A percentile compares a stretch with the other conserved stretches of the same genome.
phyloP scores from a whole-genome alignment of 257 asterid species.

The Solanum chiquidenum region DNA sequence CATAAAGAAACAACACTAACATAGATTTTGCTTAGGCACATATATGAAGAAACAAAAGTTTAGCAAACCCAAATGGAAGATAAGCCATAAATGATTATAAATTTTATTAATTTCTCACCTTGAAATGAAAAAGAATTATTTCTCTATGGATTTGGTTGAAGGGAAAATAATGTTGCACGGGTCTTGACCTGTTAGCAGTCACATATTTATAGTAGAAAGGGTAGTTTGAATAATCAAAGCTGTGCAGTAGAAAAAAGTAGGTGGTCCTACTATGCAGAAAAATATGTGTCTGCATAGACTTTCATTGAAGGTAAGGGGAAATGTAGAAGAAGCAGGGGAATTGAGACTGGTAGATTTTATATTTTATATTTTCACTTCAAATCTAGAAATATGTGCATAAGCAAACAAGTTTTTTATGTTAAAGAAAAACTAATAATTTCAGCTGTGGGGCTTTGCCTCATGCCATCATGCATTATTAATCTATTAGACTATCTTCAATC shows the following conservation, averaged over 20 bases:
- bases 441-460: not conserved
- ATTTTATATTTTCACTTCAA: not conserved
- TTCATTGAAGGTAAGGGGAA: conserved; percentile 23
- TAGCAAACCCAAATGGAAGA: not conserved
- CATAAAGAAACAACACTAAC: not conserved
- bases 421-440: not conserved
- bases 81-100: not conserved
- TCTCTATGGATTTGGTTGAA: not conserved
- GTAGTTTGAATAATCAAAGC: not conserved
- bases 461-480: not conserved
- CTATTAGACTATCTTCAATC: too few species aligned
- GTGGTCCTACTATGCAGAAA: not conserved
- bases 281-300: not conserved
- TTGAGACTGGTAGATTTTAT: not conserved
- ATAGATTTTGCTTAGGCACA: not conserved
- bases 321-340: conserved; percentile 10
- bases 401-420: not conserved
- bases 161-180: not conserved
- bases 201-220: not conserved
- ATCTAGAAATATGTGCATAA: not conserved
- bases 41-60: not conserved
- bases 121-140: not conserved
- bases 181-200: not conserved
- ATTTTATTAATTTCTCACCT: not conserved
- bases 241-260: not conserved